phyloP scores from a whole-genome alignment of 1,284 basidiomycete genomes.

The Crucibulum cyathiforme region DNA sequence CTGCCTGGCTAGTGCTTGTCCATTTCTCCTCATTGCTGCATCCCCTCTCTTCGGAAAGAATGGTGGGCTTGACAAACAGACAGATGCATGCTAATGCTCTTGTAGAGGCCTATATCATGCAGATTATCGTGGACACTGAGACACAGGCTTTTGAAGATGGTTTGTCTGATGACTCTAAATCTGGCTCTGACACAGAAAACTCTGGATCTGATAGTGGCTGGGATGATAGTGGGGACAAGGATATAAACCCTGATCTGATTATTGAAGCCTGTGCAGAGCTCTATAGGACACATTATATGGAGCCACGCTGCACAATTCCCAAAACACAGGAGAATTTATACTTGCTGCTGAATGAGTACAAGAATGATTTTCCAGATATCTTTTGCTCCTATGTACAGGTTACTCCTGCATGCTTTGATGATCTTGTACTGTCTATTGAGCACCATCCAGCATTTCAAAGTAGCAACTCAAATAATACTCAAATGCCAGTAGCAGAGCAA shows the following conservation, averaged over 20 bases:
- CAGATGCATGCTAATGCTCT: background rate
- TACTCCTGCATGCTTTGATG: conserved; percentile 27
- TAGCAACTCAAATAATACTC: conserved; percentile 29
- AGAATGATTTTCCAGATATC: background rate
- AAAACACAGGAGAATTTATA: background rate
- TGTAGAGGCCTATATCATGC: background rate
- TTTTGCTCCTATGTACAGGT: conserved; percentile 19
- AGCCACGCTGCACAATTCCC: background rate
- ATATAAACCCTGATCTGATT: background rate
- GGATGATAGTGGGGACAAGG: background rate
- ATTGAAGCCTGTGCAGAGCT: background rate
- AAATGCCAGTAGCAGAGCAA: conserved; percentile 34
- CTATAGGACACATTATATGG: background rate
- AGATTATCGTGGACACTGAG: background rate
- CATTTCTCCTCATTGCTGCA: background rate
- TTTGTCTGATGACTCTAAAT: background rate
- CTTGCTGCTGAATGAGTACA: background rate
- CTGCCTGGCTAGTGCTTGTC: background rate
- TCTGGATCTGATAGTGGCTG: background rate
- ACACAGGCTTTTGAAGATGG: background rate
- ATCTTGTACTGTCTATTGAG: conserved; percentile 18
- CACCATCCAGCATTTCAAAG: conserved; percentile 32
- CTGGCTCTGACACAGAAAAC: background rate
- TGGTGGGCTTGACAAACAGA: background rate
- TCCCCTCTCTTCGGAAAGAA: background rate